A percentile compares a stretch with the other conserved stretches of the same genome.
These are phyloP conservation scores for Starmerella lactis-condensi DNA, from an alignment of 805 yeast genomes.

Conservation along the genomic window DNA sequence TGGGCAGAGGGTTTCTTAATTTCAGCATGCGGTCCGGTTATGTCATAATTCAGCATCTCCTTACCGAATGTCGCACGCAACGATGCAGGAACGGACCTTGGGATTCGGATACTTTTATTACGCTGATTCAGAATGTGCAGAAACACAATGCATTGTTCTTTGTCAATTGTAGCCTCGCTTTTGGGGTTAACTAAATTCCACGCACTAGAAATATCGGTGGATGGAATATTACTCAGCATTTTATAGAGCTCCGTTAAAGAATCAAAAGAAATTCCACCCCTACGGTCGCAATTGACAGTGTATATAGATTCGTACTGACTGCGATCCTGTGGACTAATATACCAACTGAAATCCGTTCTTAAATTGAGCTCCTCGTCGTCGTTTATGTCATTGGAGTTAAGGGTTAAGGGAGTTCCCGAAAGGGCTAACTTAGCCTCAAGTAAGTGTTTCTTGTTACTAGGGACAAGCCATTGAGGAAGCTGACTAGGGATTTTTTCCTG, in stretches of 20 bases:
- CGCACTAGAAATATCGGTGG: constrained; percentile 68
- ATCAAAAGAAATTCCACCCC: constrained; percentile 63
- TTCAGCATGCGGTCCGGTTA: constrained; percentile 33
- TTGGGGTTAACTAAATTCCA: constrained; percentile 94
- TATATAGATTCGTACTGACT: constrained; percentile 62
- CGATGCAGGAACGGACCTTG: constrained; percentile 86
- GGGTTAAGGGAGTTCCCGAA: constrained; percentile 10
- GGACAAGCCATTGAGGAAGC: constrained; percentile 84
- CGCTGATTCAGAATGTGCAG: constrained; percentile 83
- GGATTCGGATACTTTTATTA: constrained; percentile 66
- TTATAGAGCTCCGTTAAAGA: constrained; percentile 50
- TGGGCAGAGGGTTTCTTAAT: constrained; percentile 19
- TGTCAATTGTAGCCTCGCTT: constrained; percentile 70
- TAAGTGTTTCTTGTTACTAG: constrained; percentile 70
- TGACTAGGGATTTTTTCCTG: constrained; percentile 41
- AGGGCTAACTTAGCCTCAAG: constrained; percentile 64
- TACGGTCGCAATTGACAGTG: constrained; percentile 51
- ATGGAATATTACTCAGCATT: constrained; percentile 55
- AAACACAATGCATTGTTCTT: constrained; percentile 77
- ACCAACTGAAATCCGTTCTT: constrained; percentile 78
- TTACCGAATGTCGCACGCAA: constrained; percentile 80
- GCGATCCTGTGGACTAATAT: constrained; percentile 77
- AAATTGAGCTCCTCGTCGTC: constrained; percentile 49
- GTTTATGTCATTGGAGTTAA: constrained; percentile 8
- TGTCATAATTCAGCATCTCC: constrained; percentile 49